These are phyloP conservation scores for Blastobotrys illinoisensis DNA, from an alignment of 1,139 yeast species.

Conservation along the genomic window DNA sequence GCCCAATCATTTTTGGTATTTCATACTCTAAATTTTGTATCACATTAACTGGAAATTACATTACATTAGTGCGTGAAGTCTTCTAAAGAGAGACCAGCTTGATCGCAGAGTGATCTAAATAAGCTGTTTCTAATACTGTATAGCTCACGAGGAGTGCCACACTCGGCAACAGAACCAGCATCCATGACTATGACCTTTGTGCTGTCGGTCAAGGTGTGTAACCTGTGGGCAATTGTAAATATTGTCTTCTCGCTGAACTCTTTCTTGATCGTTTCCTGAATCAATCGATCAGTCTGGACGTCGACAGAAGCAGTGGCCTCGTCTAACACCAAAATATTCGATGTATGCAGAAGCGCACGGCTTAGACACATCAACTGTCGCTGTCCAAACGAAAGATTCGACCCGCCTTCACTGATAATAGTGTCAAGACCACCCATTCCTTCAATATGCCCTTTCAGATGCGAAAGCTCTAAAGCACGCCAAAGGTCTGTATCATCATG, in stretches of 20 bases:
- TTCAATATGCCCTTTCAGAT: constrained; percentile 66
- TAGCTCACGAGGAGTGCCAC: constrained; percentile 55
- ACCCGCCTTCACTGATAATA: constrained; percentile 60
- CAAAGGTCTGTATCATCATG: constrained; percentile 58
- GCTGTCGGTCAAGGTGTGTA: constrained; percentile 76
- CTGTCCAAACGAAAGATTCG: constrained; percentile 72
- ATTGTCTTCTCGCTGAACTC: constrained; percentile 64
- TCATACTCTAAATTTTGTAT: no score
- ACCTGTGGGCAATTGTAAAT: constrained; percentile 74
- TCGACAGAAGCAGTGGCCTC: constrained; percentile 89
- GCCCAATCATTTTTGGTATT: not conserved
- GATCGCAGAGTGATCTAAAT: constrained; percentile 63
- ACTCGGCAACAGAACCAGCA: constrained; percentile 61
- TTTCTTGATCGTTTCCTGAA: constrained; percentile 65
- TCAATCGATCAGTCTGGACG: constrained; percentile 66
- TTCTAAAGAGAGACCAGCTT: constrained; percentile 39
- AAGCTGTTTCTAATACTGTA: constrained; percentile 41
- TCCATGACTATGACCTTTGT: constrained; percentile 67
- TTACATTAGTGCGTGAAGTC: not conserved
- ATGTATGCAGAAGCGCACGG: constrained; percentile 58
- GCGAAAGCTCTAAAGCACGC: constrained; percentile 81
- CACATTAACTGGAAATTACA: not conserved
- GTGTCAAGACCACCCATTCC: constrained; percentile 34
- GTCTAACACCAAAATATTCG: constrained; percentile 63
- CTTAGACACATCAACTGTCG: constrained; percentile 72